These are phyloP conservation scores for Puccinia polysora DNA, from an alignment of 1,284 basidiomycete genomes.

Conservation along the genomic window DNA sequence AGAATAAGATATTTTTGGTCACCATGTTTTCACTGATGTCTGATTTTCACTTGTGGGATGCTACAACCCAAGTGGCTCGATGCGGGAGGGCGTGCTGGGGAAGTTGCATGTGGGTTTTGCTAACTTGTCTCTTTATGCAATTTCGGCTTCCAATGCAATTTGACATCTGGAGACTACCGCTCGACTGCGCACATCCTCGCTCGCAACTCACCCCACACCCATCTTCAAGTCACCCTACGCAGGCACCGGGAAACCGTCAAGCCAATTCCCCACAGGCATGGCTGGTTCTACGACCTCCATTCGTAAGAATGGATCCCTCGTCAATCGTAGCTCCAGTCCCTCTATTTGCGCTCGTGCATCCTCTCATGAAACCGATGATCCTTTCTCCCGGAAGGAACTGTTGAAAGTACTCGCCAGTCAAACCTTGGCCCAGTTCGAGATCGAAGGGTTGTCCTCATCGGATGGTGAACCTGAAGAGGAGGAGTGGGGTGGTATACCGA, in stretches of 20 bases:
- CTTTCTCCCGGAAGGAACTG: not conserved
- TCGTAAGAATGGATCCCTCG: too few species aligned
- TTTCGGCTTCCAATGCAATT: not conserved
- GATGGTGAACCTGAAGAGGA: slow-evolving; percentile 12
- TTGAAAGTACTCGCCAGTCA: not conserved
- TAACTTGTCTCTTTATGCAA: not conserved
- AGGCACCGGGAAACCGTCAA: too few species aligned
- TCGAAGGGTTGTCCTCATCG: slow-evolving; percentile 8
- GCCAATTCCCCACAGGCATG: too few species aligned
- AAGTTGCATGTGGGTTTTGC: not conserved
- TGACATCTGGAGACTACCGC: not conserved
- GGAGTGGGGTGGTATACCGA: not conserved
- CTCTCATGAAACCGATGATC: not conserved
- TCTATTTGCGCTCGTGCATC: too few species aligned
- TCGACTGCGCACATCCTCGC: not conserved
- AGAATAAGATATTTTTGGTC: too few species aligned
- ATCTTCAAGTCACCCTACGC: too few species aligned
- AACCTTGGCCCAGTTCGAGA: slow-evolving; percentile 1
- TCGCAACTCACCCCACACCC: too few species aligned
- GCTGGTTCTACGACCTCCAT: too few species aligned
- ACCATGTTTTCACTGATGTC: not conserved
- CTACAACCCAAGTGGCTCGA: not conserved
- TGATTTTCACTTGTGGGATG: not conserved
- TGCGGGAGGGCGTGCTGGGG: not conserved
- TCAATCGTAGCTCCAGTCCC: too few species aligned